Percentiles rank a stretch among this genome's conserved stretches.
These are phyloP conservation scores for Aspergillus diversus DNA, from an alignment of 495 filamentous ascomycete genomes.

Conservation along the genomic window DNA sequence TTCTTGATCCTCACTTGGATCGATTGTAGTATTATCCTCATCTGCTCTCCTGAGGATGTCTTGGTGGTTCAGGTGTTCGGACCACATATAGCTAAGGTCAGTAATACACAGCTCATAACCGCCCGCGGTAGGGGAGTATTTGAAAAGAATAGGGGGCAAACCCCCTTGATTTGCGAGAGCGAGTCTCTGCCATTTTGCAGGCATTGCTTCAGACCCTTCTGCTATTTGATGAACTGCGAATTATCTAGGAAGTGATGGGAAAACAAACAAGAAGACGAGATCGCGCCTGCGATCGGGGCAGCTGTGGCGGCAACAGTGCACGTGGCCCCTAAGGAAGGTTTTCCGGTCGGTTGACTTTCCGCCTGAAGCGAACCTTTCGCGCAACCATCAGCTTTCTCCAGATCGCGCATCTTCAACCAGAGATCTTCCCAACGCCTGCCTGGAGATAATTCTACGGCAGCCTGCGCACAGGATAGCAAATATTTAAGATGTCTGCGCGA, in stretches of 20 bases:
- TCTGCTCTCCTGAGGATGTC: constrained; percentile 69
- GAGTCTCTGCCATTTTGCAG: constrained; percentile 44
- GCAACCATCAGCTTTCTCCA: constrained; percentile 12
- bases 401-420: constrained; percentile 3
- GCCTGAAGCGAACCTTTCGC: constrained; percentile 6
- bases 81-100: constrained; percentile 87
- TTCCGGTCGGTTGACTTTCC: constrained; percentile 38
- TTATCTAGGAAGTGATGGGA: background rate
- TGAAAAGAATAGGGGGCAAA: constrained; percentile 58
- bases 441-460: background rate
- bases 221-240: background rate
- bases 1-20: constrained; percentile 74
- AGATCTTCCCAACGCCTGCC: background rate
- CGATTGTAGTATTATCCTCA: constrained; percentile 74
- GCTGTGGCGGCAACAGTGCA: constrained; percentile 22
- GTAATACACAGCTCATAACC: constrained; percentile 79
- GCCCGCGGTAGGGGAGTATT: constrained; percentile 48
- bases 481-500: constrained; percentile 38
- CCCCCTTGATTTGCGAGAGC: constrained; percentile 21
- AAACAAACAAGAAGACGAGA: background rate
- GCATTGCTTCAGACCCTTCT: constrained; percentile 34
- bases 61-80: constrained; percentile 64
- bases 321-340: constrained; percentile 26
- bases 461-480: background rate
- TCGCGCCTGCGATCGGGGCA: background rate